A percentile compares a stretch with the other conserved stretches of the same genome.
These are phyloP conservation scores for Talaromyces pinophilus DNA, from an alignment of 2,329 filamentous ascomycete genomes.

Conservation along the genomic window DNA sequence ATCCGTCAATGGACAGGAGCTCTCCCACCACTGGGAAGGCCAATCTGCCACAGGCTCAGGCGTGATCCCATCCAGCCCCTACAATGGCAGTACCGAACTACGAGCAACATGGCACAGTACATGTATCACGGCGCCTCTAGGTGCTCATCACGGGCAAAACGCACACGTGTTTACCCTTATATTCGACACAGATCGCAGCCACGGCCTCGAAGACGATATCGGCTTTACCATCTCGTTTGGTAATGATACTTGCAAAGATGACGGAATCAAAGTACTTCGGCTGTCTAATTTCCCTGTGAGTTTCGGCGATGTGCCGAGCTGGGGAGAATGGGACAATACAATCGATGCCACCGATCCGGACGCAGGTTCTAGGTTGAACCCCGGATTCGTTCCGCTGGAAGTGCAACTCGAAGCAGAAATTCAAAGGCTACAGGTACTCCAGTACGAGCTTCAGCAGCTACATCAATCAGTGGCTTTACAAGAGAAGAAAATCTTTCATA, in stretches of 20 bases:
- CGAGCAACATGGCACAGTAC: constrained; percentile 31
- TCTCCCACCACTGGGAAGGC: constrained; percentile 31
- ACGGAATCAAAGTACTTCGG: constrained; percentile 31
- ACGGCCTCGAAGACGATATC: constrained; percentile 28
- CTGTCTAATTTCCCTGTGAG: constrained; percentile 30
- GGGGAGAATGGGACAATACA: constrained; percentile 30
- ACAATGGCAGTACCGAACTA: constrained; percentile 25
- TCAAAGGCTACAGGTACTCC: constrained; percentile 31
- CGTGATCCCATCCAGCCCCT: constrained; percentile 28
- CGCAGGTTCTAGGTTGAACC: background rate
- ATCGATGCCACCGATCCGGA: constrained; percentile 17
- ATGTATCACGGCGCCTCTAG: constrained; percentile 31
- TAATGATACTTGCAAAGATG: constrained; percentile 32
- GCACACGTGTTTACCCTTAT: constrained; percentile 34
- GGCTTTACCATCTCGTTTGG: constrained; percentile 39
- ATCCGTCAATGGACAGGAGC: constrained; percentile 33
- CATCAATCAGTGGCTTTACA: constrained; percentile 31
- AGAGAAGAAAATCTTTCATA: constrained; percentile 31
- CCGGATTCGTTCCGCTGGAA: constrained; percentile 11
- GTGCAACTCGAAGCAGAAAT: constrained; percentile 29
- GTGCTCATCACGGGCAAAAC: constrained; percentile 25
- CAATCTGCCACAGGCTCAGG: constrained; percentile 29
- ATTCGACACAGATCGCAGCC: constrained; percentile 28
- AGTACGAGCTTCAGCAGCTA: constrained; percentile 29
- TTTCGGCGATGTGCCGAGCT: constrained; percentile 25